These are phyloP conservation scores for Passalora sequoiae DNA, from an alignment of 2,329 filamentous ascomycete genomes.

Conservation along the genomic window DNA sequence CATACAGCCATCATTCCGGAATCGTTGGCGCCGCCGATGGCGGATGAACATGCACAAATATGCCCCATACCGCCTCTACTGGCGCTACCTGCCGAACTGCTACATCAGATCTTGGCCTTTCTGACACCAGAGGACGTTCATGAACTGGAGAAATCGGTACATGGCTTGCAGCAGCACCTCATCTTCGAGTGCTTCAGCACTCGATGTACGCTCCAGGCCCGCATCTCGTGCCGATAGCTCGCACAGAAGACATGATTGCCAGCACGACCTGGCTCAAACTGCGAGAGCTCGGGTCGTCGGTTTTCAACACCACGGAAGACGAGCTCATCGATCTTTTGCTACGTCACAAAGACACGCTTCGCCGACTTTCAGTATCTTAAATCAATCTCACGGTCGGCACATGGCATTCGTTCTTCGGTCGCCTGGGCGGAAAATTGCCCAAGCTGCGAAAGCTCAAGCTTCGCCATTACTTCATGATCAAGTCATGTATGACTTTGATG, in stretches of 20 bases:
- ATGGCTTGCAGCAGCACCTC: not conserved
- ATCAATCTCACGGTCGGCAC: conserved; percentile 1
- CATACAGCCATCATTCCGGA: too few relatives aligned
- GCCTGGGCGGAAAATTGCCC: conserved; percentile 4
- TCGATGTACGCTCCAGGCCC: too few relatives aligned
- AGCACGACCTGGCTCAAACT: conserved; percentile 7
- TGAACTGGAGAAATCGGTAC: not conserved
- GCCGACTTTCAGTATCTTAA: conserved; percentile 2
- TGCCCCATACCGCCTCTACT: too few relatives aligned
- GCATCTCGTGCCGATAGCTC: too few relatives aligned
- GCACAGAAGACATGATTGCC: not conserved
- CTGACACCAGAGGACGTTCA: not conserved
- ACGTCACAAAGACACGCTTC: conserved; percentile 5
- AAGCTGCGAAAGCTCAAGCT: conserved; percentile 10
- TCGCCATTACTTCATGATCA: too few relatives aligned
- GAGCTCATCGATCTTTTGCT: conserved; percentile 7
- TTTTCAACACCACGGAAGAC: conserved; percentile 2
- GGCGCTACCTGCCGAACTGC: not conserved
- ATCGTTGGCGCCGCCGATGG: too few relatives aligned
- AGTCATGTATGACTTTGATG: too few relatives aligned
- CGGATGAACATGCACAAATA: too few relatives aligned
- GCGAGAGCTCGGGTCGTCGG: conserved; percentile 5
- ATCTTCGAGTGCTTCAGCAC: conserved; percentile 6
- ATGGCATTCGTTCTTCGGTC: not conserved
- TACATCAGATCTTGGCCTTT: not conserved